Percentiles rank a stretch among this genome's conserved stretches.
These are phyloP conservation scores for Fraxinus sp. DNA, from an alignment of 305 asterid species.

Conservation along the genomic window DNA sequence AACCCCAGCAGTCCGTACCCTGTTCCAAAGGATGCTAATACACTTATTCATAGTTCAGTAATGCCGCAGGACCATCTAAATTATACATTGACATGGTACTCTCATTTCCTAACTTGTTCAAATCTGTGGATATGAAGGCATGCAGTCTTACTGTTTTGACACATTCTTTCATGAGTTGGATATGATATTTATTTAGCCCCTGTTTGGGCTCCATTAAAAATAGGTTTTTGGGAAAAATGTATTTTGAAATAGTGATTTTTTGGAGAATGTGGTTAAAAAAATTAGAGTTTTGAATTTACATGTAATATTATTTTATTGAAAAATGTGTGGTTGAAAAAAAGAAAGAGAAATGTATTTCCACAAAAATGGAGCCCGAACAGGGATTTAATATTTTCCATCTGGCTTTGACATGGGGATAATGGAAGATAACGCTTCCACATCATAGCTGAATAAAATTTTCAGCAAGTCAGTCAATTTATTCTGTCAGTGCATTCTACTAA, in stretches of 20 bases:
- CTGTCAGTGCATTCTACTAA: neutral
- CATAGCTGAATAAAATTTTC: neutral
- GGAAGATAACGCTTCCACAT: neutral
- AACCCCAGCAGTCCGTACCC: conserved; percentile 83
- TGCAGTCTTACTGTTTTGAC: neutral
- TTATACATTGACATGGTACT: conserved; percentile 85
- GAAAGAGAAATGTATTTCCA: no score
- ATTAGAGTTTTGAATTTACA: no score
- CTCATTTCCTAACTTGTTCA: neutral
- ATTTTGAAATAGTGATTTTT: no score
- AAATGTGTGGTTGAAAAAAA: no score
- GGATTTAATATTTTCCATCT: neutral
- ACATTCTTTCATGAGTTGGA: neutral
- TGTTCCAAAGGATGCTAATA: conserved; percentile 67
- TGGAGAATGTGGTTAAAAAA: no score
- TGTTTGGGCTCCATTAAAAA: neutral
- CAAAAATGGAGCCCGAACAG: no score
- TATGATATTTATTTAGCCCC: neutral
- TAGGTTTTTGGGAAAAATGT: no score
- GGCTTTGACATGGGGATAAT: neutral
- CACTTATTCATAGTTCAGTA: conserved; percentile 71
- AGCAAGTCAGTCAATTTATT: neutral
- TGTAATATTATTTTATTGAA: no score
- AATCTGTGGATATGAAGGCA: conserved; percentile 5
- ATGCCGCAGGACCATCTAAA: conserved; percentile 97